Percentiles rank a stretch among this genome's conserved stretches.
Conservation (phyloP, 805 yeast species). For the Suhomyces emberorum region DNA sequence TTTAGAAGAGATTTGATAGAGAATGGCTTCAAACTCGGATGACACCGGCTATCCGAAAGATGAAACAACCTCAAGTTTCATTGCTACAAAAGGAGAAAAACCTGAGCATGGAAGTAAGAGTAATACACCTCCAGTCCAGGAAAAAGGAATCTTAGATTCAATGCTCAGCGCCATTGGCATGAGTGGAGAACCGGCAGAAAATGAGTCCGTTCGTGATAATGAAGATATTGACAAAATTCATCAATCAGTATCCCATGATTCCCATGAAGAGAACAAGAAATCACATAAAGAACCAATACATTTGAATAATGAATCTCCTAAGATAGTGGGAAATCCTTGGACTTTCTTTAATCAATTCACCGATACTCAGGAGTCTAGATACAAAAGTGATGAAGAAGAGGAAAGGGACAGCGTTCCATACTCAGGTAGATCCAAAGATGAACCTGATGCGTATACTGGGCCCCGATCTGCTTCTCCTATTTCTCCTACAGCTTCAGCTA, state of each 20-base stretch:
- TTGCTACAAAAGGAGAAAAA: no score
- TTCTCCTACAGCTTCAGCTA: background rate
- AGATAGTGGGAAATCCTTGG: slow-evolving; percentile 30
- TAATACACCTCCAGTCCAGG: background rate
- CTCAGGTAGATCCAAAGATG: background rate
- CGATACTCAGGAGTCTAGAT: slow-evolving; percentile 34
- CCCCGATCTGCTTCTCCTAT: background rate
- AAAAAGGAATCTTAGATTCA: no score
- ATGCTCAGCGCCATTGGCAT: background rate
- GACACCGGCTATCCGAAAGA: background rate
- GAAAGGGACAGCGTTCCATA: slow-evolving; percentile 14
- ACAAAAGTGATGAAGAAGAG: slow-evolving; percentile 28
- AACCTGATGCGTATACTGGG: background rate
- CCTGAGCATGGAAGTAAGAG: no score
- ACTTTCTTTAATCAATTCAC: slow-evolving; percentile 24
- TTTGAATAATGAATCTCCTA: slow-evolving; percentile 18
- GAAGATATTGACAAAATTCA: slow-evolving; percentile 10
- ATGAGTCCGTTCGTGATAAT: slow-evolving; percentile 6
- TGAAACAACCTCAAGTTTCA: background rate
- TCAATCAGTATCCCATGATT: slow-evolving; percentile 7
- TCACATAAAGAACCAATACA: slow-evolving; percentile 2
- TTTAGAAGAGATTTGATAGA: no score
- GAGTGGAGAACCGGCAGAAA: background rate
- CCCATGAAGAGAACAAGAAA: slow-evolving; percentile 1
- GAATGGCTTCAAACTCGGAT: background rate